phyloP scores from a whole-genome alignment of 257 asterid genomes.

The Gentiana macrophylla region DNA sequence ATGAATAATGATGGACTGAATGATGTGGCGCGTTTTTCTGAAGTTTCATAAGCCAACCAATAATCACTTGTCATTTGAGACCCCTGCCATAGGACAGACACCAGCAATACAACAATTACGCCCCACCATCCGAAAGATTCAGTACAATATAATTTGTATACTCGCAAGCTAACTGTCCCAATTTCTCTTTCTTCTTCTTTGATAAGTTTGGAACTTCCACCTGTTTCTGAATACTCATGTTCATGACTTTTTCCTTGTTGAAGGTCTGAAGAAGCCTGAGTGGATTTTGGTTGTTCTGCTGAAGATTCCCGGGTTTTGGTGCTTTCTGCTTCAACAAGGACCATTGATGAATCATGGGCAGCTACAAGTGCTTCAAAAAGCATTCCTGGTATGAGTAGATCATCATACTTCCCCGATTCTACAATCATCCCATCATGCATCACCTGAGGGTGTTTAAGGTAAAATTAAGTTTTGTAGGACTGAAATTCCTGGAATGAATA shows the following conservation, averaged over 20 bases:
- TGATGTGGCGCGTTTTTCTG: conserved; percentile 41
- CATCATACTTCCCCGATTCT: conserved; percentile 73
- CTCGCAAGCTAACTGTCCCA: conserved; percentile 61
- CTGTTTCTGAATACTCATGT: conserved; percentile 24
- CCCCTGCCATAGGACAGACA: conserved; percentile 68
- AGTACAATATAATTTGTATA: conserved; percentile 74
- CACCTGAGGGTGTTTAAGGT: conserved; percentile 35
- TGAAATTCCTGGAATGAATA: not conserved
- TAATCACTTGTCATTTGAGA: conserved; percentile 66
- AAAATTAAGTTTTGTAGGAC: not conserved
- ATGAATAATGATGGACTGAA: conserved; percentile 72
- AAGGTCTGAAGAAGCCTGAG: conserved; percentile 30
- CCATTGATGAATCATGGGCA: conserved; percentile 91
- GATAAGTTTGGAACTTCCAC: conserved; percentile 54
- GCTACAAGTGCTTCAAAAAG: conserved; percentile 73
- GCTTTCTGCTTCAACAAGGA: conserved; percentile 80
- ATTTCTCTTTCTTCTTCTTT: conserved; percentile 87
- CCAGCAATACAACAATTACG: conserved; percentile 32
- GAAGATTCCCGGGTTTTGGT: conserved; percentile 19
- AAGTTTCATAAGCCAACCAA: conserved; percentile 89
- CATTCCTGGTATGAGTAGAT: conserved; percentile 41
- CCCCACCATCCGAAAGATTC: conserved; percentile 90
- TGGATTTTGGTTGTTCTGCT: conserved; percentile 22
- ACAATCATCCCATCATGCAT: conserved; percentile 87
- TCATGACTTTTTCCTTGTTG: conserved; percentile 42